These are phyloP conservation scores for Perkinsus chesapeaki DNA, from an alignment of 169 alveolate genomes.

Conservation along the genomic window DNA sequence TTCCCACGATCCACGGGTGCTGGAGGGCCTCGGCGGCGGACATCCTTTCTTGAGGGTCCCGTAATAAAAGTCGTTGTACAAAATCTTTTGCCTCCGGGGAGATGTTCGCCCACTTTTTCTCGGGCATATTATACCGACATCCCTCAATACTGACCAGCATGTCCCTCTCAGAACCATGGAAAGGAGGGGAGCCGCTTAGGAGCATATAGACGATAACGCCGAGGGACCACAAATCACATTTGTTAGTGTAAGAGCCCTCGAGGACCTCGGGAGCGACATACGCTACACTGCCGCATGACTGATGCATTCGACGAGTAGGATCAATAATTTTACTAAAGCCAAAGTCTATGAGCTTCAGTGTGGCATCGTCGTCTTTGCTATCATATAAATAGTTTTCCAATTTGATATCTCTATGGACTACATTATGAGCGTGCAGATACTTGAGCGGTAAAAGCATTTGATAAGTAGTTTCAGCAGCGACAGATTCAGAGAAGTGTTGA, in stretches of 20 bases:
- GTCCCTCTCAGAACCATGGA: slow-evolving; percentile 40
- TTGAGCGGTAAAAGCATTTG: slow-evolving; percentile 60
- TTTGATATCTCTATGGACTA: slow-evolving; percentile 62
- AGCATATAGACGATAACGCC: slow-evolving; percentile 53
- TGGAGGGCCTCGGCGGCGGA: slow-evolving; percentile 25
- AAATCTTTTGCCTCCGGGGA: slow-evolving; percentile 38
- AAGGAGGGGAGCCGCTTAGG: slow-evolving; percentile 54
- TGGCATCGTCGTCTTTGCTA: slow-evolving; percentile 36
- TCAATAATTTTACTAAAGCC: slow-evolving; percentile 36
- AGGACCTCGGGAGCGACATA: slow-evolving; percentile 73
- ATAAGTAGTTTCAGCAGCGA: slow-evolving; percentile 25
- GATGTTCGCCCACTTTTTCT: slow-evolving; percentile 8
- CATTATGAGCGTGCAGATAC: slow-evolving; percentile 57
- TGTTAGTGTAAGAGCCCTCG: slow-evolving; percentile 38
- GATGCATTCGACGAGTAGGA: slow-evolving; percentile 33
- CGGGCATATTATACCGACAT: slow-evolving; percentile 12
- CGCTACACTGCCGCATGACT: slow-evolving; percentile 37
- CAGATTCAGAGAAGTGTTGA: slow-evolving; percentile 33
- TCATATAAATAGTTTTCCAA: slow-evolving; percentile 67
- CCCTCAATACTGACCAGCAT: slow-evolving; percentile 20
- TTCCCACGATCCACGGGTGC: slow-evolving; percentile 27
- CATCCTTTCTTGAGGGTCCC: slow-evolving; percentile 17
- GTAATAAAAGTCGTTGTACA: slow-evolving; percentile 32
- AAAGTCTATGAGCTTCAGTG: slow-evolving; percentile 60
- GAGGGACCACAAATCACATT: slow-evolving; percentile 59